Percentiles rank a stretch among this genome's conserved stretches.
phyloP scores from a whole-genome alignment of 257 asterid species.

The Prunella vulgaris region DNA sequence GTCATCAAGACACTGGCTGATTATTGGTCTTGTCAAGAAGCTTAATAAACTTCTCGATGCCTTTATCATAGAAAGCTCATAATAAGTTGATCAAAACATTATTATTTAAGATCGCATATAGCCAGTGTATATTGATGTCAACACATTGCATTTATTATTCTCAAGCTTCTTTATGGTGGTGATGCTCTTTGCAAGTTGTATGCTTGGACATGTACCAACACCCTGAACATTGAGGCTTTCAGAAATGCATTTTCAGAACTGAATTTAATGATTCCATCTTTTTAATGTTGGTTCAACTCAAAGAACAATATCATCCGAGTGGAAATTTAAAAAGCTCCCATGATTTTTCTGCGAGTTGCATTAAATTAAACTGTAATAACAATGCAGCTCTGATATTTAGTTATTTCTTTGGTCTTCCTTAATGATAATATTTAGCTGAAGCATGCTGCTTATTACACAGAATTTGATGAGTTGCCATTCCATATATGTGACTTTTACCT shows the following conservation, averaged over 20 bases:
- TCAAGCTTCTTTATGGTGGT: not conserved
- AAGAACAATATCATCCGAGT: conserved; percentile 6
- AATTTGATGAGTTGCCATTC: conserved; percentile 13
- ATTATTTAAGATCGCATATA: not conserved
- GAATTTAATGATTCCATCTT: not conserved
- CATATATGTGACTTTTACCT: not conserved
- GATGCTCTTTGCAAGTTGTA: conserved; percentile 6
- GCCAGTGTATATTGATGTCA: not conserved
- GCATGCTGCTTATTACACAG: conserved; percentile 8
- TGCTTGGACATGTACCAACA: not conserved
- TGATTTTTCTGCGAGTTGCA: not conserved
- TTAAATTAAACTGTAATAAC: not conserved
- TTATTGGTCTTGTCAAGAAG: conserved; percentile 12
- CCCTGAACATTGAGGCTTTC: not conserved
- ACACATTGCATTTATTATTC: not conserved
- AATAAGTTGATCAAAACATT: conserved; percentile 9
- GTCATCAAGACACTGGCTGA: conserved; percentile 20
- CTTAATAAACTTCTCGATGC: conserved; percentile 1
- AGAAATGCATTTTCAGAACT: not conserved
- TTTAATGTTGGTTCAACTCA: not conserved
- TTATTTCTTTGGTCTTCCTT: conserved; percentile 16
- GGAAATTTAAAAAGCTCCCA: conserved; percentile 7
- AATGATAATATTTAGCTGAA: conserved; percentile 14
- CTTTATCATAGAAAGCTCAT: conserved; percentile 3
- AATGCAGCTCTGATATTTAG: not conserved